A percentile compares a stretch with the other conserved stretches of the same genome.
Conservation (phyloP, 768 basidiomycete species). For the Pleurotus giganteus region DNA sequence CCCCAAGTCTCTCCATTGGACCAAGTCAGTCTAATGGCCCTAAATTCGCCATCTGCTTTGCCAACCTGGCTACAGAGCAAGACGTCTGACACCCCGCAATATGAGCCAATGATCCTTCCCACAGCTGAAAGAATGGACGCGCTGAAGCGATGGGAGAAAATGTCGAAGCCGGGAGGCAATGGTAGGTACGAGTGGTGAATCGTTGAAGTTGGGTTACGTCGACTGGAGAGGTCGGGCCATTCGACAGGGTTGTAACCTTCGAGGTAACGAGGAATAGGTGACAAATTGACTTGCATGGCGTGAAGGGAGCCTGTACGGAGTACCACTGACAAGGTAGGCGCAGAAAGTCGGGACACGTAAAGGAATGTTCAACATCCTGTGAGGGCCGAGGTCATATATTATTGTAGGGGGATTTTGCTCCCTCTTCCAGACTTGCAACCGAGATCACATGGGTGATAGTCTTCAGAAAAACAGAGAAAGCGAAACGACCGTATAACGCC, state of each 20-base stretch:
- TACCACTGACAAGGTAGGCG: not conserved
- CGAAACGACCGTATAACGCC: not conserved
- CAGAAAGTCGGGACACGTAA: not conserved
- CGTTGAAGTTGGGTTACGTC: constrained; percentile 16
- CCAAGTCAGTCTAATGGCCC: constrained; percentile 25
- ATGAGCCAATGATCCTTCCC: constrained; percentile 26
- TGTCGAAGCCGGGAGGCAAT: not conserved
- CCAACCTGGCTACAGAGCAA: constrained; percentile 22
- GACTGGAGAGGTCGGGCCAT: constrained; percentile 30
- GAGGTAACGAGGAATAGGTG: constrained; percentile 14
- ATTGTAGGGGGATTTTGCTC: not conserved
- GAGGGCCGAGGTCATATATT: not conserved
- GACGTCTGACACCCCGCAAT: constrained; percentile 28
- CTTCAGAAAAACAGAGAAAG: not conserved
- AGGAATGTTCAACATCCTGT: not conserved
- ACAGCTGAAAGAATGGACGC: constrained; percentile 20
- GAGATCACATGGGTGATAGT: constrained; percentile 3
- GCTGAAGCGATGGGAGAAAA: not conserved
- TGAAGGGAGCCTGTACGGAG: not conserved
- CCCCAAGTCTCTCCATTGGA: constrained; percentile 20
- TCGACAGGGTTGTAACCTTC: constrained; percentile 27
- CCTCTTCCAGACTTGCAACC: not conserved
- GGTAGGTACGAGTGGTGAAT: not conserved
- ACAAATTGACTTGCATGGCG: not conserved
- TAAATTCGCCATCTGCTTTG: constrained; percentile 6